These are phyloP conservation scores for Hamigera avellanea DNA, from an alignment of 495 filamentous ascomycete species.

Conservation along the genomic window DNA sequence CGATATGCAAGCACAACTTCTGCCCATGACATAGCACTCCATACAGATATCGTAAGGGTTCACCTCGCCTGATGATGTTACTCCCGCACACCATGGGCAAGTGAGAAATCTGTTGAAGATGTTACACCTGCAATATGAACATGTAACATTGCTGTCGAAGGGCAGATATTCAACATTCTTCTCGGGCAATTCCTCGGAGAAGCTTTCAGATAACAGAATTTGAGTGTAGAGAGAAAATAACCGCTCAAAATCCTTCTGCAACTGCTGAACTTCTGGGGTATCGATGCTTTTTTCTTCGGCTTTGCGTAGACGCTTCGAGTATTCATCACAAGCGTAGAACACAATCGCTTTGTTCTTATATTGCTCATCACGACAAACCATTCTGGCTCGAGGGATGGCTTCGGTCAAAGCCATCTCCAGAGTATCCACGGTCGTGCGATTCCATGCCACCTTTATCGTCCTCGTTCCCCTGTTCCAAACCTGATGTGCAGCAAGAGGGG, in stretches of 20 bases:
- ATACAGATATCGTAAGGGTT: constrained; percentile 91
- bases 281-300: constrained; percentile 25
- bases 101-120: constrained; percentile 96
- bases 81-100: constrained; percentile 61
- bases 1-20: constrained; percentile 80
- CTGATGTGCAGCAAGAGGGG: constrained; percentile 93
- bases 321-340: constrained; percentile 70
- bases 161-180: constrained; percentile 56
- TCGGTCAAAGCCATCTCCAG: constrained; percentile 74
- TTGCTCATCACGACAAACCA: constrained; percentile 96
- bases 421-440: constrained; percentile 88
- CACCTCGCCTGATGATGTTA: constrained; percentile 43
- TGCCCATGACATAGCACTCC: constrained; percentile 91
- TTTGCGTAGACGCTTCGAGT: constrained; percentile 49
- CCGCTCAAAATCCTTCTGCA: constrained; percentile 65
- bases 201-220: constrained; percentile 76
- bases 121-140: constrained; percentile 90
- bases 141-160: constrained; percentile 83
- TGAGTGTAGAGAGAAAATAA: constrained; percentile 66
- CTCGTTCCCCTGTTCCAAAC: constrained; percentile 95
- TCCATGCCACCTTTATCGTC: constrained; percentile 97
- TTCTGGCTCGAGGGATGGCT: constrained; percentile 72
- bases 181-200: constrained; percentile 45
- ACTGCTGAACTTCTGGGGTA: constrained; percentile 47
- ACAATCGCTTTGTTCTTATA: constrained; percentile 98